phyloP scores from a whole-genome alignment of 2,329 filamentous ascomycete genomes.

The Monosporascus sp. region DNA sequence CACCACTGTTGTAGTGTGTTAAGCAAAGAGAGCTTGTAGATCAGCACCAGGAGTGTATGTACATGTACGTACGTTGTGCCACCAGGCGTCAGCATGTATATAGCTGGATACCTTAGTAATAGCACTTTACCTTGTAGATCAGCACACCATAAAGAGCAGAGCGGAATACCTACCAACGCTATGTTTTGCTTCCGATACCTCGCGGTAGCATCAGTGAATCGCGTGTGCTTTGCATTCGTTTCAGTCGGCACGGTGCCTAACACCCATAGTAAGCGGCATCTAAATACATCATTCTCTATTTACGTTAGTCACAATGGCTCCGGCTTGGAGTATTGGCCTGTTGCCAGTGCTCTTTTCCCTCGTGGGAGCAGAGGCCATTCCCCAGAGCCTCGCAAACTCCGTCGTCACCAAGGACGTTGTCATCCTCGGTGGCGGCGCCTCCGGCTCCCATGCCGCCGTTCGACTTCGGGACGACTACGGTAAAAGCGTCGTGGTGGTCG shows the following conservation, averaged over 20 bases:
- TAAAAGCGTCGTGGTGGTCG: conserved; percentile 30
- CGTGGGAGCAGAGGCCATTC: not conserved
- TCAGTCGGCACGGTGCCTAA: no score
- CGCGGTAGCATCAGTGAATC: not conserved
- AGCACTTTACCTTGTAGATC: no score
- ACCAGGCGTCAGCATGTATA: no score
- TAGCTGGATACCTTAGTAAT: no score
- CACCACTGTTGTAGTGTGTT: no score
- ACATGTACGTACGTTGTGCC: no score
- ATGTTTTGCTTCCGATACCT: no score
- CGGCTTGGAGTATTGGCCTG: not conserved
- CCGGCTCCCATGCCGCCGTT: conserved; percentile 32
- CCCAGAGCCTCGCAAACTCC: not conserved
- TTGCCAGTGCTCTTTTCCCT: not conserved
- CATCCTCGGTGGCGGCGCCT: conserved; percentile 32
- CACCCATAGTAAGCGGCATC: no score
- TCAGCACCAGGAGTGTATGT: no score
- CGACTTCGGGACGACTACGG: conserved; percentile 30
- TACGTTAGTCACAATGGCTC: not conserved
- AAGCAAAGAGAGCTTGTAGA: no score
- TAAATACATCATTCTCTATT: not conserved
- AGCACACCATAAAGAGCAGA: no score
- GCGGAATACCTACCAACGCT: no score
- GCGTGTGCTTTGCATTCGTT: not conserved
- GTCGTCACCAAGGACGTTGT: conserved; percentile 27